Evolutionary conservation across 1,284 basidiomycete genomes (phyloP).

Genomic region (Cystobasidium sp.): DNA sequence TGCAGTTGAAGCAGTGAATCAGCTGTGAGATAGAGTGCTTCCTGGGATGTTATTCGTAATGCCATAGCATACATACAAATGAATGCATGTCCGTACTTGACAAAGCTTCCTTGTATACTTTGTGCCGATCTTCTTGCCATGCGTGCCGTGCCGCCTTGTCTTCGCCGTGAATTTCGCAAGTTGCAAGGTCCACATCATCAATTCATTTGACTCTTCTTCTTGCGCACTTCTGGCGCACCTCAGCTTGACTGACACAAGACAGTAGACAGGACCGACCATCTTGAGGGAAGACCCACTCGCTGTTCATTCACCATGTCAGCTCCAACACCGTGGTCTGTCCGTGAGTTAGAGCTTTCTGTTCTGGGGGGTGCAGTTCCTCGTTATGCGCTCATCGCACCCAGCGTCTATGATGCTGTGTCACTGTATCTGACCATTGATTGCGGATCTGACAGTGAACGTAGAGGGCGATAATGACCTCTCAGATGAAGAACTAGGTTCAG

Average conservation of each 20-base stretch:
- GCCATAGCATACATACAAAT: too few relatives aligned
- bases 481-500: constrained; percentile 14
- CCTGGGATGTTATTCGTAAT: neutral
- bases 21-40: neutral
- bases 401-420: too few relatives aligned
- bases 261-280: too few relatives aligned
- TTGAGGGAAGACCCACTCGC: too few relatives aligned
- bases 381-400: neutral
- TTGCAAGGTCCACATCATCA: neutral
- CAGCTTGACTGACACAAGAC: neutral
- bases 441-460: constrained; percentile 16
- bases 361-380: neutral
- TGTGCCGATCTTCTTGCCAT: too few relatives aligned
- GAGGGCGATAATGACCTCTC: constrained; percentile 27
- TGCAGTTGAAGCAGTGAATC: constrained; percentile 62
- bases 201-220: neutral
- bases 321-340: constrained; percentile 34
- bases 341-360: constrained; percentile 16
- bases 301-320: constrained; percentile 2
- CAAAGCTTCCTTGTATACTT: too few relatives aligned
- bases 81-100: too few relatives aligned
- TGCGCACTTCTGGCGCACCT: neutral
- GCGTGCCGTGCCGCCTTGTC: too few relatives aligned
- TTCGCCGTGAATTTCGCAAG: too few relatives aligned
- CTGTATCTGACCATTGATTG: neutral